Evolutionary conservation across 805 yeast species (phyloP).

Genomic region (Zygoascus flipseniorum): DNA sequence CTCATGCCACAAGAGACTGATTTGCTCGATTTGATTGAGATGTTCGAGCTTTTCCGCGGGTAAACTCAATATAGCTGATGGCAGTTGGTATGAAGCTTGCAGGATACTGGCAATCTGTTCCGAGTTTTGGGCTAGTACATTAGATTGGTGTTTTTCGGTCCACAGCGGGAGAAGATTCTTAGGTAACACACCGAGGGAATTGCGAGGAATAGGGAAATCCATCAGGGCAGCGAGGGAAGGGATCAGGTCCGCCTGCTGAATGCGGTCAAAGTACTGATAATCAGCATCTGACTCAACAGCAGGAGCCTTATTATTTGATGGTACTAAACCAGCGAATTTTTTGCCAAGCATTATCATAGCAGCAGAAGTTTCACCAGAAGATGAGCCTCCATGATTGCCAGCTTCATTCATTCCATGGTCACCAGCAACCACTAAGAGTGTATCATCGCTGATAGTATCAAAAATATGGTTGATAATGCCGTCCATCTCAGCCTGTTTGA

Average conservation of each 20-base stretch:
- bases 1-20: neutral
- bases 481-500: constrained; percentile 85
- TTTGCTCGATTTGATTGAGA: neutral
- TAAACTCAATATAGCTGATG: neutral
- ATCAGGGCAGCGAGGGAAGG: constrained; percentile 58
- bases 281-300: constrained; percentile 28
- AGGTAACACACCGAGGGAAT: constrained; percentile 66
- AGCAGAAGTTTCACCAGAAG: constrained; percentile 85
- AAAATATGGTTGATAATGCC: constrained; percentile 47
- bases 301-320: neutral
- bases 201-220: constrained; percentile 60
- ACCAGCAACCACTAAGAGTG: constrained; percentile 71
- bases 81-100: constrained; percentile 13
- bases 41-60: neutral
- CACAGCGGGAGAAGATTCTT: constrained; percentile 49
- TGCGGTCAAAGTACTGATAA: constrained; percentile 43
- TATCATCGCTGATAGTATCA: constrained; percentile 33
- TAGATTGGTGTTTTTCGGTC: constrained; percentile 39
- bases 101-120: constrained; percentile 22
- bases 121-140: constrained; percentile 37
- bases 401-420: constrained; percentile 96
- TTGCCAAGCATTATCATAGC: constrained; percentile 66
- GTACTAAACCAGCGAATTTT: constrained; percentile 33
- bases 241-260: constrained; percentile 66
- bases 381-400: constrained; percentile 96